Evolutionary conservation across 2,329 filamentous ascomycete species (phyloP).

Genomic region (Kalmusia sp.): DNA sequence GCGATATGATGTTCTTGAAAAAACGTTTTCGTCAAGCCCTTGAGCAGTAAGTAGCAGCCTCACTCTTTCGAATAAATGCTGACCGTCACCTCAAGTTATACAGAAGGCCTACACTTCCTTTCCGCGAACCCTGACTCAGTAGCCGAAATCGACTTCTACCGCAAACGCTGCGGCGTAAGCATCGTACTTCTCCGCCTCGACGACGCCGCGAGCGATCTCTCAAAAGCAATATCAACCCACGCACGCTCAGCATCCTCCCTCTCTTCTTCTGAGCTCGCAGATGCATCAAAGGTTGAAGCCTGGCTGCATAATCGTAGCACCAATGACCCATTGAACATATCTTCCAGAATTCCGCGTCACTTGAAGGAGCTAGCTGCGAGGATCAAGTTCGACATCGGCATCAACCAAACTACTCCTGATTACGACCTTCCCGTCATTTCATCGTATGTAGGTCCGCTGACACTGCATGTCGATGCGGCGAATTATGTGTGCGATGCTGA

Average conservation of each 20-base stretch:
- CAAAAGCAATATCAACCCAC: conserved; percentile 22
- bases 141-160: conserved; percentile 23
- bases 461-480: conserved; percentile 30
- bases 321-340: conserved; percentile 21
- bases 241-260: conserved; percentile 10
- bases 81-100: conserved; percentile 21
- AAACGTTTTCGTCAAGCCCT: conserved; percentile 30
- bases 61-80: neutral
- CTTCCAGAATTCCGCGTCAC: conserved; percentile 18
- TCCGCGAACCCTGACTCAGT: conserved; percentile 1
- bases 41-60: conserved; percentile 17
- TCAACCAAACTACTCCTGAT: conserved; percentile 17
- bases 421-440: conserved; percentile 29
- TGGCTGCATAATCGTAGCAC: conserved; percentile 25
- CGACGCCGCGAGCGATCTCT: conserved; percentile 26
- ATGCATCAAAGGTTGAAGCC: conserved; percentile 11
- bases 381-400: conserved; percentile 31
- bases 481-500: conserved; percentile 30
- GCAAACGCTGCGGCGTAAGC: conserved; percentile 33
- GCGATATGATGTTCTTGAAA: conserved; percentile 33
- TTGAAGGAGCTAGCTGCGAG: conserved; percentile 27
- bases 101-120: conserved; percentile 13
- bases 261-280: conserved; percentile 9
- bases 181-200: conserved; percentile 34
- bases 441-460: conserved; percentile 28